A percentile compares a stretch with the other conserved stretches of the same genome.
Conservation (phyloP, 2,329 filamentous ascomycete genomes). For the Colletotrichum kahawae region DNA sequence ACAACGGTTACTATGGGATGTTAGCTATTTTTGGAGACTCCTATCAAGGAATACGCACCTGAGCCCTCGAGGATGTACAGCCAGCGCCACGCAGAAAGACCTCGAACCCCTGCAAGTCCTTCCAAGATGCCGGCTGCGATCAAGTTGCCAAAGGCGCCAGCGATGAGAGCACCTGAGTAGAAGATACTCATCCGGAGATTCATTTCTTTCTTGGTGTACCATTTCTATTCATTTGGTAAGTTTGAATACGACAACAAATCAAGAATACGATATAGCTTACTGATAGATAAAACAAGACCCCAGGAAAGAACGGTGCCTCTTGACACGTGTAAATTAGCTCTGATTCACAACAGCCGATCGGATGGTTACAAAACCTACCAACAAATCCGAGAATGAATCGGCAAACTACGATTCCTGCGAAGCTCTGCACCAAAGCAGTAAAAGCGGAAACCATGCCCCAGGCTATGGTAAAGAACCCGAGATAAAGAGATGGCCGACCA, state of each 20-base stretch:
- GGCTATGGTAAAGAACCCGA: conserved; percentile 40
- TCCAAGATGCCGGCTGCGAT: conserved; percentile 36
- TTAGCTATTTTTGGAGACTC: background rate
- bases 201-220: conserved; percentile 51
- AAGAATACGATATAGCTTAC: background rate
- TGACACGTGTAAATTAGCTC: background rate
- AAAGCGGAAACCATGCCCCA: conserved; percentile 22
- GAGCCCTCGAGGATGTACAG: conserved; percentile 52
- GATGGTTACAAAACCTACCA: conserved; percentile 21
- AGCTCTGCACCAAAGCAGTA: conserved; percentile 37
- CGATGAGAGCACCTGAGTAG: conserved; percentile 33
- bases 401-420: conserved; percentile 37
- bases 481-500: conserved; percentile 35
- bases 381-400: conserved; percentile 43
- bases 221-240: background rate
- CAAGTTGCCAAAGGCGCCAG: conserved; percentile 35
- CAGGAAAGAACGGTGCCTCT: conserved; percentile 54
- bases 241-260: background rate
- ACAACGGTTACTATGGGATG: background rate
- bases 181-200: conserved; percentile 44
- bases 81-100: conserved; percentile 56
- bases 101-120: conserved; percentile 46
- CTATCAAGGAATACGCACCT: background rate
- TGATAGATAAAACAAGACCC: conserved; percentile 49
- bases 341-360: background rate